These are phyloP conservation scores for Penicillium sp. DNA, from an alignment of 2,329 filamentous ascomycete species.

Conservation along the genomic window DNA sequence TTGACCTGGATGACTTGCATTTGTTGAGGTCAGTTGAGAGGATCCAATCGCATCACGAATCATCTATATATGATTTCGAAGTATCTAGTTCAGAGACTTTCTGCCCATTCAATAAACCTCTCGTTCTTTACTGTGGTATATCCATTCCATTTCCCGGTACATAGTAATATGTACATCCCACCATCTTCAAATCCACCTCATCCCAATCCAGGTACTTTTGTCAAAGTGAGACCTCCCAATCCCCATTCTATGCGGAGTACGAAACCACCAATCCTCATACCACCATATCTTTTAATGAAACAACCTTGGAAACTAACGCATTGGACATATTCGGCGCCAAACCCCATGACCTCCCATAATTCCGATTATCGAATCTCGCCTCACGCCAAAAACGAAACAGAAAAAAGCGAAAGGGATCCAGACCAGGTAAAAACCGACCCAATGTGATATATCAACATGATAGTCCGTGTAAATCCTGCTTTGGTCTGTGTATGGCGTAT, in stretches of 20 bases:
- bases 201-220: not conserved
- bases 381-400: not conserved
- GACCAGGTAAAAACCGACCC: not conserved
- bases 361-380: not conserved
- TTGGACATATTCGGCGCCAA: not conserved
- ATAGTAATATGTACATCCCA: not conserved
- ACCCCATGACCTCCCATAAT: not conserved
- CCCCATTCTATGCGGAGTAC: not conserved
- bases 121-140: not conserved
- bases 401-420: not conserved
- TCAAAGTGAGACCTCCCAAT: not conserved
- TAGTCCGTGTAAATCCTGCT: not conserved
- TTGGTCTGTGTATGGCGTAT: not conserved
- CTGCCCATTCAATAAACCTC: not conserved
- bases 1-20: not conserved
- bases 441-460: slow-evolving; percentile 5
- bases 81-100: too few relatives aligned
- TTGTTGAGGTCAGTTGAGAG: not conserved
- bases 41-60: not conserved
- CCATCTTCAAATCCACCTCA: not conserved
- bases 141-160: not conserved
- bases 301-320: not conserved
- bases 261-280: not conserved
- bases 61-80: not conserved
- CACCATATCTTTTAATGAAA: not conserved